phyloP scores from a whole-genome alignment of 768 basidiomycete genomes.

The Asterophora lycoperdoides region DNA sequence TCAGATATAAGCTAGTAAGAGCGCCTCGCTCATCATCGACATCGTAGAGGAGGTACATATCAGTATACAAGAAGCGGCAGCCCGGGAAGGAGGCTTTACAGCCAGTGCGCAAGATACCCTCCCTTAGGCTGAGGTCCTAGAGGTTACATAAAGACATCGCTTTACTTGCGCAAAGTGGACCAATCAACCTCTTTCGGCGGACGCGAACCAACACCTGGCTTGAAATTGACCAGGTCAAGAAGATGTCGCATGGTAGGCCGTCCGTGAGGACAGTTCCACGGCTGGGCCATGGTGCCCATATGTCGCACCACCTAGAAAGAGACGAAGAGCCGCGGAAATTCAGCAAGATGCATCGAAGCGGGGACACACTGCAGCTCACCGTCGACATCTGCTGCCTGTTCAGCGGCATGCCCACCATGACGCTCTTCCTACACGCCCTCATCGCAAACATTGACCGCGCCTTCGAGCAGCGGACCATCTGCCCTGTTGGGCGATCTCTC shows the following conservation, averaged over 20 bases:
- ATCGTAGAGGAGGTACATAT: no score
- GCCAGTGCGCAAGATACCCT: no score
- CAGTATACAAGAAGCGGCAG: no score
- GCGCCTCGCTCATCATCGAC: no score
- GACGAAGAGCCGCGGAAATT: not conserved
- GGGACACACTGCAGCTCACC: not conserved
- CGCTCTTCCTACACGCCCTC: constrained; percentile 92
- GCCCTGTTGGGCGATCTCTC: constrained; percentile 68
- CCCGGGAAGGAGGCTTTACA: no score
- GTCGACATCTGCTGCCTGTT: constrained; percentile 70
- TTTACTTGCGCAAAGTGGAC: constrained; percentile 15
- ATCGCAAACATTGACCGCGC: constrained; percentile 95
- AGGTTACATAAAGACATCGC: not conserved
- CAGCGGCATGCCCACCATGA: constrained; percentile 91
- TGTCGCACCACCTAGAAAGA: constrained; percentile 59
- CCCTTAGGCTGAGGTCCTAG: no score
- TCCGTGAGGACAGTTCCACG: constrained; percentile 88
- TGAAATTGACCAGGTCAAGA: constrained; percentile 38
- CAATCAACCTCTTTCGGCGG: constrained; percentile 29
- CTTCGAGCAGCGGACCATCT: constrained; percentile 90
- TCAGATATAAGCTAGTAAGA: no score
- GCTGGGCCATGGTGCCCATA: constrained; percentile 82
- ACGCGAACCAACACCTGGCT: constrained; percentile 12
- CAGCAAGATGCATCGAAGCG: constrained; percentile 38
- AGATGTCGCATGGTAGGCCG: constrained; percentile 81